These are phyloP conservation scores for Didymella segeticola DNA, from an alignment of 2,329 filamentous ascomycete genomes.

Conservation along the genomic window DNA sequence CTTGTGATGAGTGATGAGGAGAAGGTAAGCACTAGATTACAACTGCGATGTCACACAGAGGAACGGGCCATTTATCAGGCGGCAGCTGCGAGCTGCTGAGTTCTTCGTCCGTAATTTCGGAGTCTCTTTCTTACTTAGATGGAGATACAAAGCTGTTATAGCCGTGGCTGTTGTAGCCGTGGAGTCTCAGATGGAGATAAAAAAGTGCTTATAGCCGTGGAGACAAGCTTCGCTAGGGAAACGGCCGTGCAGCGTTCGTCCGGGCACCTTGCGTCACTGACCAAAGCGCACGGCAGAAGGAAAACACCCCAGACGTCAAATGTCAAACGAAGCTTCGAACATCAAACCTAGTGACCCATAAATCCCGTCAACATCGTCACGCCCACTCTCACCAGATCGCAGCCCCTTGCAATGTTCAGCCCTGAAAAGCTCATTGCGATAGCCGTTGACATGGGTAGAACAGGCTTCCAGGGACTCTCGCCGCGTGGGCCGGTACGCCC, in stretches of 20 bases:
- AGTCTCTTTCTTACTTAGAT: no score
- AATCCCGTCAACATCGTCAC: slow-evolving; percentile 8
- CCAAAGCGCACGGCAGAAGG: neutral
- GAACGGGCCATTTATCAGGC: neutral
- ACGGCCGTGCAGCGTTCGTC: slow-evolving; percentile 16
- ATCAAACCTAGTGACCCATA: slow-evolving; percentile 3
- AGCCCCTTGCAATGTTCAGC: slow-evolving; percentile 6
- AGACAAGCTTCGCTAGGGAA: slow-evolving; percentile 4
- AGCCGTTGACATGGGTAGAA: slow-evolving; percentile 23
- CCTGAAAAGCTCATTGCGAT: slow-evolving; percentile 9
- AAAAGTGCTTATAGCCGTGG: neutral
- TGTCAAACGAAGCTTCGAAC: neutral
- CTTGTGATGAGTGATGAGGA: neutral
- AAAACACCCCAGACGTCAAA: neutral
- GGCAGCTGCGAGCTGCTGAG: neutral
- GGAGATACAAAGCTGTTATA: slow-evolving; percentile 4
- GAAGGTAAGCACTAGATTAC: slow-evolving; percentile 11
- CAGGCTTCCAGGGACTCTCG: slow-evolving; percentile 18
- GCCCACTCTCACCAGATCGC: neutral
- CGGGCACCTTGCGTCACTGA: neutral
- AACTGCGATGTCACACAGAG: neutral
- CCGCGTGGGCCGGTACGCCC: slow-evolving; percentile 15
- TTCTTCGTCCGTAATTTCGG: neutral
- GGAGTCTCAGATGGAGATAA: no score
- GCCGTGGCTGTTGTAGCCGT: no score